A percentile compares a stretch with the other conserved stretches of the same genome.
phyloP scores from a whole-genome alignment of 345 rosid species.

The Ceriops tagal region DNA sequence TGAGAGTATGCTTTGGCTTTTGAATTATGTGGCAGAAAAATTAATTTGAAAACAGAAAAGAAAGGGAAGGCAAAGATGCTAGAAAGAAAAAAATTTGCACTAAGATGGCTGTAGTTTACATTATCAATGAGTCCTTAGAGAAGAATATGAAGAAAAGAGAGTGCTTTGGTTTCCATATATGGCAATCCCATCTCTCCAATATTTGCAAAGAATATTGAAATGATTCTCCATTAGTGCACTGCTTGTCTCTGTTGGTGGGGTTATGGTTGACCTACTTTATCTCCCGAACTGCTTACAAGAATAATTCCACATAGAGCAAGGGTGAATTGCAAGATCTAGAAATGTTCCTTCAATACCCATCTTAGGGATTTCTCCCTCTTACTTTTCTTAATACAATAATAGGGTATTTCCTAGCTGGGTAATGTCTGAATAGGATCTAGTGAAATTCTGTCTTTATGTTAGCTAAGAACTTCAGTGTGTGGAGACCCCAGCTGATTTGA shows the following conservation, averaged over 20 bases:
- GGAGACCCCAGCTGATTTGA: slow-evolving; percentile 16
- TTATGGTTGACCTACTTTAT: slow-evolving; percentile 39
- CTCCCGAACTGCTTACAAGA: background rate
- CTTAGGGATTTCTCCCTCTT: slow-evolving; percentile 14
- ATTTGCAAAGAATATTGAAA: slow-evolving; percentile 22
- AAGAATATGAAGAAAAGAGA: slow-evolving; percentile 20
- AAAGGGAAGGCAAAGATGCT: background rate
- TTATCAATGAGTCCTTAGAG: background rate
- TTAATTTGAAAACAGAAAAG: background rate
- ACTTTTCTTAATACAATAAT: slow-evolving; percentile 17
- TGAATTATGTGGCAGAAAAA: background rate
- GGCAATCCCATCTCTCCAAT: slow-evolving; percentile 18
- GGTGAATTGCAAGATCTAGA: slow-evolving; percentile 18
- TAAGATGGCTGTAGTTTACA: background rate
- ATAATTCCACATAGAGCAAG: background rate
- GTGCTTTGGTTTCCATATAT: slow-evolving; percentile 16
- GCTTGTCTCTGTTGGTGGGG: slow-evolving; percentile 2
- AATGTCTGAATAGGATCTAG: slow-evolving; percentile 24
- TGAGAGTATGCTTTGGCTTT: background rate
- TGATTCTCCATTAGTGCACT: slow-evolving; percentile 27
- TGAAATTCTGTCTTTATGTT: slow-evolving; percentile 6
- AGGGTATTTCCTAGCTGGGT: slow-evolving; percentile 21
- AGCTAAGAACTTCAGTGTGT: slow-evolving; percentile 3
- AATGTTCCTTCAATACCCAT: slow-evolving; percentile 23
- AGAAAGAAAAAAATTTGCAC: background rate